These are phyloP conservation scores for Elongisporangium prolatum DNA, from an alignment of 352 stramenopile species.

Conservation along the genomic window DNA sequence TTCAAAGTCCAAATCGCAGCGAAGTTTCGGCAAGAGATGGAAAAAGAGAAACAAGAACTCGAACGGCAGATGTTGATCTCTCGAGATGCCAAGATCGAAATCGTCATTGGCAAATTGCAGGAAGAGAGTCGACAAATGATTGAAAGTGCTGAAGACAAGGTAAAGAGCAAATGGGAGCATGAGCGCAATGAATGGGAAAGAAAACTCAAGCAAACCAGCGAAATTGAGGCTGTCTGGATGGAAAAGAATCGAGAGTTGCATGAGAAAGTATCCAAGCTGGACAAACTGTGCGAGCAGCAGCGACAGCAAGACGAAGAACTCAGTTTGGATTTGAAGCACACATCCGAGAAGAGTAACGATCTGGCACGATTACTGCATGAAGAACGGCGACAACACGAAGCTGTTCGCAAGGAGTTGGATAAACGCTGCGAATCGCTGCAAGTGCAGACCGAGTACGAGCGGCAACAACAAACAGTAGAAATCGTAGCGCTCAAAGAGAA, in stretches of 20 bases:
- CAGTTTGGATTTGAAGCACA: conserved; percentile 29
- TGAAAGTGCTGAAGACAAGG: conserved; percentile 41
- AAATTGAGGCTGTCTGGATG: conserved; percentile 84
- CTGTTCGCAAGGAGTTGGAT: conserved; percentile 32
- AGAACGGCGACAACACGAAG: conserved; percentile 49
- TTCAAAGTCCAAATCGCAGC: conserved; percentile 50
- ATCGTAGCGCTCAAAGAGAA: conserved; percentile 39
- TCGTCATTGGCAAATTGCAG: conserved; percentile 80
- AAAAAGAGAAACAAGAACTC: conserved; percentile 51
- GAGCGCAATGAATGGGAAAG: conserved; percentile 65
- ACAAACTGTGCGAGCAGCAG: conserved; percentile 40
- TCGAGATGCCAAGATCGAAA: conserved; percentile 74
- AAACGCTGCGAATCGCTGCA: conserved; percentile 35
- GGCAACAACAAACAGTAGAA: conserved; percentile 44
- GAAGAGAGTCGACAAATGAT: conserved; percentile 57
- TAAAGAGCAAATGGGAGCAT: conserved; percentile 42
- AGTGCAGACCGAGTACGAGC: conserved; percentile 28
- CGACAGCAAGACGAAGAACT: conserved; percentile 44
- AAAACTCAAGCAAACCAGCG: conserved; percentile 69
- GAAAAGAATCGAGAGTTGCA: conserved; percentile 79
- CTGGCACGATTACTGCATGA: conserved; percentile 53
- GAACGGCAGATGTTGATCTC: conserved; percentile 68
- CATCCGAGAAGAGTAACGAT: conserved; percentile 44
- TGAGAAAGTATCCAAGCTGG: conserved; percentile 54
- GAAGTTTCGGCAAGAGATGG: conserved; percentile 51